Conservation (phyloP, 768 basidiomycete species). For the Lanmaoa pseudosensibilis region DNA sequence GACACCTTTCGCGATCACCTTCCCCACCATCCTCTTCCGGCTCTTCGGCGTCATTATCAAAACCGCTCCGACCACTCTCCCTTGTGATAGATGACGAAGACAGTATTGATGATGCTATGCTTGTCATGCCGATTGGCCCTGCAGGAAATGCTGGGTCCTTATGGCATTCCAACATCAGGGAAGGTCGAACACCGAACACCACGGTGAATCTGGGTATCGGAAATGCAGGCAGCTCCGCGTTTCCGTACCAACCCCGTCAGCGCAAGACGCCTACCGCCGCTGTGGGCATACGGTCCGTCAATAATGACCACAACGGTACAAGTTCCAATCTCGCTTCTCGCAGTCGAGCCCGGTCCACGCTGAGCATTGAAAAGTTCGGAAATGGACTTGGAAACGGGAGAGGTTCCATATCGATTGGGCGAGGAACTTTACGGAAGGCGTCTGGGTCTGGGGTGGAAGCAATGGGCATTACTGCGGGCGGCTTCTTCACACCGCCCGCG, state of each 20-base stretch:
- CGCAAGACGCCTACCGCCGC: slow-evolving; percentile 32
- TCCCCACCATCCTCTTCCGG: slow-evolving; percentile 27
- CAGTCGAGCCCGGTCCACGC: slow-evolving; percentile 52
- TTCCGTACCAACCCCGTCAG: slow-evolving; percentile 43
- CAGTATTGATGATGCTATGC: slow-evolving; percentile 72
- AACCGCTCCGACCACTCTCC: slow-evolving; percentile 22
- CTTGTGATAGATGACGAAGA: slow-evolving; percentile 59
- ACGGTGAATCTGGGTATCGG: slow-evolving; percentile 30
- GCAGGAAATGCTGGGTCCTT: slow-evolving; percentile 14
- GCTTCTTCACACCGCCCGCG: slow-evolving; percentile 68
- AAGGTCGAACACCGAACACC: slow-evolving; percentile 10
- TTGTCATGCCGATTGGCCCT: slow-evolving; percentile 70
- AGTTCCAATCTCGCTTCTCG: slow-evolving; percentile 35
- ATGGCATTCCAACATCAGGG: slow-evolving; percentile 9
- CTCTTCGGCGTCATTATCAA: slow-evolving; percentile 27
- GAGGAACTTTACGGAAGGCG: slow-evolving; percentile 59
- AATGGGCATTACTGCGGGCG: slow-evolving; percentile 69
- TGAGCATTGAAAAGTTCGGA: slow-evolving; percentile 57
- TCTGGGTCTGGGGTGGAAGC: slow-evolving; percentile 77
- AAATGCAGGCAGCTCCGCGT: not conserved
- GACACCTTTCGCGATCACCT: slow-evolving; percentile 26
- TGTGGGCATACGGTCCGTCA: slow-evolving; percentile 35
- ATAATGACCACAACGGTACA: slow-evolving; percentile 31
- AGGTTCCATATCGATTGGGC: slow-evolving; percentile 66
- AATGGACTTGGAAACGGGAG: slow-evolving; percentile 36